A percentile compares a stretch with the other conserved stretches of the same genome.
Conservation (phyloP, 192 early-diverging fungal species). For the Coemansia sp. region DNA sequence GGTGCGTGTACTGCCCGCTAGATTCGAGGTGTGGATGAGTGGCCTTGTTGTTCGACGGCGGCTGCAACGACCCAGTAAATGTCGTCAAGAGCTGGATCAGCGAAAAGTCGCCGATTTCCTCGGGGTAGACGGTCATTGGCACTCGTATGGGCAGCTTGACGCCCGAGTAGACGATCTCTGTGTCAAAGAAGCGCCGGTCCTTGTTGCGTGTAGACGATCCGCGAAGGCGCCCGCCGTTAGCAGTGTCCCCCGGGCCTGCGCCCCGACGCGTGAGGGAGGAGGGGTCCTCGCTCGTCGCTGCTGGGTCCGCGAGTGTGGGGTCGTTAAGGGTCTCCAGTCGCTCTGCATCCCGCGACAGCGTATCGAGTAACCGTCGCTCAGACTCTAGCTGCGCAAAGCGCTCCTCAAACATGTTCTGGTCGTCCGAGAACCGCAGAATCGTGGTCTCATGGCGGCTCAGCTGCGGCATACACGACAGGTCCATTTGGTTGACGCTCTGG, state of each 20-base stretch:
- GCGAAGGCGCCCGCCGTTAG: slow-evolving; percentile 50
- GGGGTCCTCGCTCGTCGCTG: slow-evolving; percentile 24
- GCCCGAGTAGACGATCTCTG: slow-evolving; percentile 75
- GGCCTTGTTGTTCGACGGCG: slow-evolving; percentile 40
- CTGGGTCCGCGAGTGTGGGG: slow-evolving; percentile 17
- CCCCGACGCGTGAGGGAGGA: slow-evolving; percentile 27
- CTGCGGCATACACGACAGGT: slow-evolving; percentile 70
- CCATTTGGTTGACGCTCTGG: slow-evolving; percentile 78
- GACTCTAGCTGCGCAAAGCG: slow-evolving; percentile 54
- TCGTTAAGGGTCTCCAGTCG: slow-evolving; percentile 17
- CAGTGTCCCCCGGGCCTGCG: slow-evolving; percentile 49
- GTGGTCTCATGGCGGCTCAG: slow-evolving; percentile 73
- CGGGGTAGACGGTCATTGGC: slow-evolving; percentile 76
- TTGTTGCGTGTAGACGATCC: slow-evolving; percentile 57
- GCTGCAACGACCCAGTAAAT: slow-evolving; percentile 50
- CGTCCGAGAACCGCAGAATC: slow-evolving; percentile 76
- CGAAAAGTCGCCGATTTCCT: slow-evolving; percentile 91
- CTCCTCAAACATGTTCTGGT: slow-evolving; percentile 81
- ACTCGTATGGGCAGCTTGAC: slow-evolving; percentile 84
- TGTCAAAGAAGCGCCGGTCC: slow-evolving; percentile 84
- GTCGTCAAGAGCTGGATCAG: slow-evolving; percentile 74
- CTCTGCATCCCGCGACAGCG: slow-evolving; percentile 20
- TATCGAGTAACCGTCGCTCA: slow-evolving; percentile 22
- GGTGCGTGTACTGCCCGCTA: slow-evolving; percentile 75
- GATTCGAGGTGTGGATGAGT: slow-evolving; percentile 86